These are phyloP conservation scores for Laetiporus sulphureus DNA, from an alignment of 1,284 basidiomycete species.

Conservation along the genomic window DNA sequence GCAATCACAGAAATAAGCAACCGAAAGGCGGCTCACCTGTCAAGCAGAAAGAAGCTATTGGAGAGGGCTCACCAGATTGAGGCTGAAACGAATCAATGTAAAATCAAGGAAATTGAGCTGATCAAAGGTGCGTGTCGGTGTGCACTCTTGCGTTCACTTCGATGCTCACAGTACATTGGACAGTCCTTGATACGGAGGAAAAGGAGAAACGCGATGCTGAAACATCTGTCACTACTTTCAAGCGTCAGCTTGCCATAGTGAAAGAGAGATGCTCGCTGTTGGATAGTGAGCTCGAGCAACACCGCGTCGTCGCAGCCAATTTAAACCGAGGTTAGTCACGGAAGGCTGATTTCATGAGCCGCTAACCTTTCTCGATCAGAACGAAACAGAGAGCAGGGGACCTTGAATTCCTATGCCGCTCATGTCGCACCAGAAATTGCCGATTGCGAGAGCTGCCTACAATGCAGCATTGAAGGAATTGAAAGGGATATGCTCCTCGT, in stretches of 20 bases:
- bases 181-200: constrained; percentile 63
- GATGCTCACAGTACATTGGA: not conserved
- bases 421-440: constrained; percentile 49
- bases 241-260: constrained; percentile 53
- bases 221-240: constrained; percentile 49
- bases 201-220: constrained; percentile 67
- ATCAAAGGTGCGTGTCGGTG: constrained; percentile 49
- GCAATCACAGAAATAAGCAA: constrained; percentile 58
- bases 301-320: constrained; percentile 48
- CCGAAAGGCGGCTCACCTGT: constrained; percentile 44
- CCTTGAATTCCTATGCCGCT: constrained; percentile 53
- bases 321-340: constrained; percentile 49
- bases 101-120: constrained; percentile 66
- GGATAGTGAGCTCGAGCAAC: constrained; percentile 66
- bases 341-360: not conserved
- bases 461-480: constrained; percentile 70
- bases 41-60: constrained; percentile 50
- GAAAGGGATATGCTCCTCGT: constrained; percentile 67
- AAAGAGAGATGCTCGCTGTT: constrained; percentile 51
- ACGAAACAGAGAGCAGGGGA: constrained; percentile 59
- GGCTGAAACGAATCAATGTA: constrained; percentile 62
- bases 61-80: constrained; percentile 56
- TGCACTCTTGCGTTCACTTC: not conserved
- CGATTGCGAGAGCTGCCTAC: constrained; percentile 51
- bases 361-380: constrained; percentile 33